Percentiles rank a stretch among this genome's conserved stretches.
phyloP scores from a whole-genome alignment of 2,329 filamentous ascomycete species.

The Calonectria montana region DNA sequence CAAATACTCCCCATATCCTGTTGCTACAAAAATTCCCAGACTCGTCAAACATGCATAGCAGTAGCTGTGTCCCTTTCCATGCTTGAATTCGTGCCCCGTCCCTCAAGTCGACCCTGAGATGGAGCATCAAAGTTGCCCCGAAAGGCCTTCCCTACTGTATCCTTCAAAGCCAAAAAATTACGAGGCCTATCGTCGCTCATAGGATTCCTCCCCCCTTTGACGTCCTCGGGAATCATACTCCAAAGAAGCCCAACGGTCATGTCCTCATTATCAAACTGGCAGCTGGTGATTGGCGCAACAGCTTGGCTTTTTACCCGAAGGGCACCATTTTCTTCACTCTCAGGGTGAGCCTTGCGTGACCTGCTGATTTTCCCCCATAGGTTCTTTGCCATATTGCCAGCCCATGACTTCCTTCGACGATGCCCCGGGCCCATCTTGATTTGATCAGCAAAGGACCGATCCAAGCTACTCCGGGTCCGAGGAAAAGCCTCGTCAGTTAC shows the following conservation, averaged over 20 bases:
- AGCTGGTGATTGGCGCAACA: not conserved
- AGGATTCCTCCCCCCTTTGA: not conserved
- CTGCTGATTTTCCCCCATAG: not conserved
- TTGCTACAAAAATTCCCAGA: no score
- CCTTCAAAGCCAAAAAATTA: not conserved
- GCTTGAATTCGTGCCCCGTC: no score
- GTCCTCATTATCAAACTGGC: not conserved
- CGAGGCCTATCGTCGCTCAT: not conserved
- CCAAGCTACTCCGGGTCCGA: not conserved
- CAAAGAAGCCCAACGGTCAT: not conserved
- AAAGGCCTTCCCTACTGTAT: not conserved
- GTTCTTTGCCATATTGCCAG: not conserved
- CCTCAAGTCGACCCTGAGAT: not conserved
- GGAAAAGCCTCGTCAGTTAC: not conserved
- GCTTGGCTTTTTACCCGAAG: not conserved
- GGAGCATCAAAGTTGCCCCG: not conserved
- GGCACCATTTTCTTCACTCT: not conserved
- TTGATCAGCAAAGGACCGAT: not conserved
- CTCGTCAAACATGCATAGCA: no score
- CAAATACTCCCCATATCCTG: no score
- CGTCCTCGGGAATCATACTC: not conserved
- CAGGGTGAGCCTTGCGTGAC: not conserved
- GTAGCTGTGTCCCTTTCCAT: not conserved
- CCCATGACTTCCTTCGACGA: not conserved
- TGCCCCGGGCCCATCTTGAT: not conserved